These are phyloP conservation scores for Cydonia oblonga DNA, from an alignment of 331 rosid genomes.

Conservation along the genomic window DNA sequence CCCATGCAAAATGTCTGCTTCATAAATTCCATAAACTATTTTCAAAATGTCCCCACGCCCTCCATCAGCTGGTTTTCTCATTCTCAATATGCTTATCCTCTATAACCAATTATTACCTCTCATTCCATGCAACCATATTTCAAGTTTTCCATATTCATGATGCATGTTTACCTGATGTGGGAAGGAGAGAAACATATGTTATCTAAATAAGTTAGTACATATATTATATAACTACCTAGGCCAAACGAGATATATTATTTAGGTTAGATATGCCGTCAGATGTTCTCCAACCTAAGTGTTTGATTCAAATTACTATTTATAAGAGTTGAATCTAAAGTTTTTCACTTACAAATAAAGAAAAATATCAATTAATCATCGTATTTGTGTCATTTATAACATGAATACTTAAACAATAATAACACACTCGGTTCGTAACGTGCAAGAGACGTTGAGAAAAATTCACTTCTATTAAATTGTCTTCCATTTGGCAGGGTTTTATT, in stretches of 20 bases:
- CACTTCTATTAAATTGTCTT: not conserved
- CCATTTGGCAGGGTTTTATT: not conserved
- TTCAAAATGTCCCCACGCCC: not conserved
- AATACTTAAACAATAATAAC: not conserved
- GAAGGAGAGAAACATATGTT: not conserved
- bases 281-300: not conserved
- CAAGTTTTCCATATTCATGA: not conserved
- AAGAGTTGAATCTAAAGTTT: too few relatives aligned
- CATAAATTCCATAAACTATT: not conserved
- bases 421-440: not conserved
- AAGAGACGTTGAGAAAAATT: not conserved
- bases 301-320: not conserved
- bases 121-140: not conserved
- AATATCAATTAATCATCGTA: too few relatives aligned
- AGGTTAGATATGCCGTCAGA: not conserved
- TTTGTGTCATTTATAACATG: not conserved
- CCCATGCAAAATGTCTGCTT: not conserved
- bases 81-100: not conserved
- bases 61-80: not conserved
- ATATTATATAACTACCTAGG: not conserved
- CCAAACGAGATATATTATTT: not conserved
- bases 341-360: too few relatives aligned
- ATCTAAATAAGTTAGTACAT: too few relatives aligned
- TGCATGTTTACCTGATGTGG: not conserved
- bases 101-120: not conserved